Base-by-base conservation (phyloP, 2,329 filamentous ascomycete species). In the Cercospora canescens region DNA sequence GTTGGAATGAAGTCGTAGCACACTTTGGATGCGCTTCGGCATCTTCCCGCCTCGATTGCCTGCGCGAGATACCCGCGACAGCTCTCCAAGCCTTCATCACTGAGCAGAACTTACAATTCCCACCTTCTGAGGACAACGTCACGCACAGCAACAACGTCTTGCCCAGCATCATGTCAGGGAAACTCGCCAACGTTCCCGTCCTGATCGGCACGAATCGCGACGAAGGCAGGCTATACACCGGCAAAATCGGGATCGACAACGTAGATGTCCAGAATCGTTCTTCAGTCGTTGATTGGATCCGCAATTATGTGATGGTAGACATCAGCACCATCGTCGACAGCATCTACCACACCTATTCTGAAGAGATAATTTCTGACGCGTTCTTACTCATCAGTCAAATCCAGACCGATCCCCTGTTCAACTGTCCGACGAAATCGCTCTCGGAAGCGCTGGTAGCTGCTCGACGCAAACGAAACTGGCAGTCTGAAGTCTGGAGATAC, bases 111-210 rank as follows among this genome's bases (percentile, higher is more conserved):
- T 69, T 78, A 2, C 73, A 72, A 9, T 65, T 65, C 30, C 45
- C 55, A 12, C 62, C 65, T 24, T 28, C 55, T 9, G 48, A 50
- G 35, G 65, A 57, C 28, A 60, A 67, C 39, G 37, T 30, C n/a
- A 68, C 66, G 18, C 93, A 92, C 6, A 64, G 57, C 24, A 41
- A 57, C 21, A 55, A 28, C 50, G 62, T 30, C 54, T 48, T 14
- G 24, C 14, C 7, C 64, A 66, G 21, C 11, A 48, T 48, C 5
- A 4, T 26, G 7, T 26, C 41, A n/a, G 67, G 67, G 18, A 48
- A 55, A 21, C 63, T 63, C 28, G 68, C 68, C 21, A 24, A 37
- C 8, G 66, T 71, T 7, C 72, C 72, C 3, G 62, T 72, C 21
- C 50, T 74, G 5, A 66, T 71, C 28, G 72, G 75, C 52, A 75